A percentile compares a stretch with the other conserved stretches of the same genome.
These are phyloP conservation scores for Trapa bicornis DNA, from an alignment of 345 rosid genomes.

Conservation along the genomic window DNA sequence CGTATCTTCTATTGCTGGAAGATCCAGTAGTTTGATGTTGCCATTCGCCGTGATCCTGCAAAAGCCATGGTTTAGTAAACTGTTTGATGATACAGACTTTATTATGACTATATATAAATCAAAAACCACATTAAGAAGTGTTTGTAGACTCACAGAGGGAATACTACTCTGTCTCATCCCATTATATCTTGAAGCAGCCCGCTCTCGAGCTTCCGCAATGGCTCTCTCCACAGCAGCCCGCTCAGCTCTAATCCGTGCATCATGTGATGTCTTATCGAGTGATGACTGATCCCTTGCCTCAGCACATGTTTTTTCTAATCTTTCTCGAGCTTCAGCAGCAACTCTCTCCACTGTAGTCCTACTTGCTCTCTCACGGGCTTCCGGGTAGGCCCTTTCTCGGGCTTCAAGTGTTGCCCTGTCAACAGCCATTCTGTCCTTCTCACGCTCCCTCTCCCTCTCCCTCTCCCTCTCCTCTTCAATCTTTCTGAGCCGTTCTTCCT, in stretches of 20 bases:
- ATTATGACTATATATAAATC: too few relatives aligned
- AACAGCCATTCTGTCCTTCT: slow-evolving; percentile 89
- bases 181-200: slow-evolving; percentile 55
- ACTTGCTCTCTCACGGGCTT: slow-evolving; percentile 43
- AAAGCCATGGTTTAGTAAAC: slow-evolving; percentile 2
- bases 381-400: slow-evolving; percentile 34
- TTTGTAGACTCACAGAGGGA: slow-evolving; percentile 19
- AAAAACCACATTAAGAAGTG: not conserved
- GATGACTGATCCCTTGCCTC: slow-evolving; percentile 73
- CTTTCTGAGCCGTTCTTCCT: slow-evolving; percentile 58
- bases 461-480: slow-evolving; percentile 82
- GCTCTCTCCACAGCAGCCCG: slow-evolving; percentile 94
- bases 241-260: slow-evolving; percentile 69
- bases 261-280: slow-evolving; percentile 37
- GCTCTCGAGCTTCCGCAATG: slow-evolving; percentile 82
- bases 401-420: slow-evolving; percentile 49
- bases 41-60: slow-evolving; percentile 40
- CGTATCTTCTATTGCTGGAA: slow-evolving; percentile 37
- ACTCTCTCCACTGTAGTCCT: slow-evolving; percentile 51
- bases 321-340: slow-evolving; percentile 69
- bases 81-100: too few relatives aligned
- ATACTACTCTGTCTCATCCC: slow-evolving; percentile 34
- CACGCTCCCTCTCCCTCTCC: slow-evolving; percentile 84
- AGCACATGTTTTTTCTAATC: slow-evolving; percentile 86
- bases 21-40: slow-evolving; percentile 38